These are phyloP conservation scores for Cryptococcus sp. DNA, from an alignment of 1,284 basidiomycete species.

Conservation along the genomic window DNA sequence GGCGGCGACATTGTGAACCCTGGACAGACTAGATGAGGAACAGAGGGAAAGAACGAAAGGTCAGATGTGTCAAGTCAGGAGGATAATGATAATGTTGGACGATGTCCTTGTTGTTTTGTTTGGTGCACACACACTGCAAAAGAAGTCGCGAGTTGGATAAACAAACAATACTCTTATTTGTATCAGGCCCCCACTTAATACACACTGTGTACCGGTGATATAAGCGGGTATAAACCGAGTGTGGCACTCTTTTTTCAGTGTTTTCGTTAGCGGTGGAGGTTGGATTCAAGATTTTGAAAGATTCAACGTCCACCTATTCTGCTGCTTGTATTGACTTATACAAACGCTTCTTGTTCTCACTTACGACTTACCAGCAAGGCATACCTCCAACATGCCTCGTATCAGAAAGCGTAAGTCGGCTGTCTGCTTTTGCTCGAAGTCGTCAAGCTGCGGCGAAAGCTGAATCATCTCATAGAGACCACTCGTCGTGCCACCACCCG, in stretches of 20 bases:
- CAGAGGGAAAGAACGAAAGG: slow-evolving; percentile 3
- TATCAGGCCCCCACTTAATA: no score
- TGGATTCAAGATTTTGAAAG: slow-evolving; percentile 20
- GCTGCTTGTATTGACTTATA: not conserved
- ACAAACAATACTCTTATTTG: not conserved
- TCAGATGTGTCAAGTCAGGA: not conserved
- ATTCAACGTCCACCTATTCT: not conserved
- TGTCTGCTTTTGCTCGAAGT: no score
- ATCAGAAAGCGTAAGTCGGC: slow-evolving; percentile 69
- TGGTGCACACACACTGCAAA: not conserved
- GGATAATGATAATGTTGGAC: not conserved
- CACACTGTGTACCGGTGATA: not conserved
- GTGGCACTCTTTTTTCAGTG: not conserved
- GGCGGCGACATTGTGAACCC: slow-evolving; percentile 21
- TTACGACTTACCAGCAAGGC: slow-evolving; percentile 2
- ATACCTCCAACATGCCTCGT: slow-evolving; percentile 62
- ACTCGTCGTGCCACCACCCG: slow-evolving; percentile 74
- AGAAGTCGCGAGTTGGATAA: slow-evolving; percentile 1
- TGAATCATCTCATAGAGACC: slow-evolving; percentile 63
- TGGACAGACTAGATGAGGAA: not conserved
- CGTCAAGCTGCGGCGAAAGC: no score
- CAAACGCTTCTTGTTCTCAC: not conserved
- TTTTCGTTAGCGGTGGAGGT: slow-evolving; percentile 9
- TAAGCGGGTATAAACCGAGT: not conserved
- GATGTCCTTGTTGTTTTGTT: slow-evolving; percentile 15